These are phyloP conservation scores for Wickerhamiella brachini DNA, from an alignment of 805 yeast species.

Conservation along the genomic window DNA sequence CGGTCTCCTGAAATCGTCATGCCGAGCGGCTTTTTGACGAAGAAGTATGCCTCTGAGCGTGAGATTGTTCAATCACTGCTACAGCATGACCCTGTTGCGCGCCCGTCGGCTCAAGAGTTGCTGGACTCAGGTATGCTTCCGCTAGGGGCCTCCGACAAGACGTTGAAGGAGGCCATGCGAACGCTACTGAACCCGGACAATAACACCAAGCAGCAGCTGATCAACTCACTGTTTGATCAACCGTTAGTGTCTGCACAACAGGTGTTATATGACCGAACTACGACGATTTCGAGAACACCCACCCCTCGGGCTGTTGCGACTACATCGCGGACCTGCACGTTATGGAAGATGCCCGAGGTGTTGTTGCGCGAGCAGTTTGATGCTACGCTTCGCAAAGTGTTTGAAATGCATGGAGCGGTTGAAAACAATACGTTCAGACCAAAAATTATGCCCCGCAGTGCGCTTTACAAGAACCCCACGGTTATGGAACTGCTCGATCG, in stretches of 20 bases:
- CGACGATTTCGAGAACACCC: neutral
- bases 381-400: slow-evolving; percentile 45
- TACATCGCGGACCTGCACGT: slow-evolving; percentile 2
- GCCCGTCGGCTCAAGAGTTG: slow-evolving; percentile 71
- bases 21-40: slow-evolving; percentile 51
- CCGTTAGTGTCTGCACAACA: slow-evolving; percentile 78
- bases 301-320: neutral
- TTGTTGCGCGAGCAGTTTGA: slow-evolving; percentile 48
- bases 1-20: slow-evolving; percentile 48
- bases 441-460: slow-evolving; percentile 66
- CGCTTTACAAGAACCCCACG: slow-evolving; percentile 49
- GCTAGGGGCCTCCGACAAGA: slow-evolving; percentile 77
- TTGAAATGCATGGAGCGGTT: slow-evolving; percentile 75
- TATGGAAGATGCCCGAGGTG: slow-evolving; percentile 30
- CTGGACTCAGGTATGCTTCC: slow-evolving; percentile 76
- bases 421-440: slow-evolving; percentile 50
- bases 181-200: slow-evolving; percentile 81
- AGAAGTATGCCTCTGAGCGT: slow-evolving; percentile 42
- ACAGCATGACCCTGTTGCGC: slow-evolving; percentile 59
- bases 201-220: slow-evolving; percentile 87
- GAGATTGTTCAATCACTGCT: slow-evolving; percentile 53
- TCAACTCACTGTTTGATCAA: slow-evolving; percentile 73
- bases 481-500: slow-evolving; percentile 73
- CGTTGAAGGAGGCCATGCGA: slow-evolving; percentile 75
- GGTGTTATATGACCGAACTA: slow-evolving; percentile 50